Percentiles rank a stretch among this genome's conserved stretches.
These are phyloP conservation scores for Gaertneriomyces semiglobifer DNA, from an alignment of 192 early-diverging fungal species.

Conservation along the genomic window DNA sequence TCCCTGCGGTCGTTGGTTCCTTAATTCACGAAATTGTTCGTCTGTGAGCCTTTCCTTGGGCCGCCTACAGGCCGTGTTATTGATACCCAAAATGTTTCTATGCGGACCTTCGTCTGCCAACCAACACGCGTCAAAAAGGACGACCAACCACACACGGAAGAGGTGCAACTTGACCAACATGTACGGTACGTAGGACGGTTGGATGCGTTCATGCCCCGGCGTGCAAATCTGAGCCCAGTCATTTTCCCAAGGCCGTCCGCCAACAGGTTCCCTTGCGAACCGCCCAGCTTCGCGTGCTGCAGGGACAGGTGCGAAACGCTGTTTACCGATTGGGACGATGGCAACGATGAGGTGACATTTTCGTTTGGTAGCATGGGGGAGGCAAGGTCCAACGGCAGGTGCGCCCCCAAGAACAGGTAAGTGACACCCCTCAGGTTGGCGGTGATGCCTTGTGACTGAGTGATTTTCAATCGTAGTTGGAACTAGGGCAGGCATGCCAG, in stretches of 20 bases:
- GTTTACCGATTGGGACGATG: background rate
- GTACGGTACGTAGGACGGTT: background rate
- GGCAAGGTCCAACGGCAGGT: conserved; percentile 28
- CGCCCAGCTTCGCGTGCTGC: conserved; percentile 49
- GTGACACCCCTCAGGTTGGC: background rate
- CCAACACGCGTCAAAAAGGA: no score
- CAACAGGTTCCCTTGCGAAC: conserved; percentile 54
- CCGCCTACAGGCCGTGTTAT: no score
- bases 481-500: conserved; percentile 21
- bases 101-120: no score
- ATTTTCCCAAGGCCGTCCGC: conserved; percentile 41
- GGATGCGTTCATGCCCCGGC: background rate
- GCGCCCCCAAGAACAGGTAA: conserved; percentile 30
- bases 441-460: background rate
- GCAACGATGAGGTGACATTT: background rate
- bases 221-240: background rate
- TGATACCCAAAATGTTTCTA: no score
- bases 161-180: background rate
- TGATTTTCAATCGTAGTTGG: background rate
- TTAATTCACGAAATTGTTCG: no score
- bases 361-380: conserved; percentile 24
- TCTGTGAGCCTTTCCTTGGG: no score
- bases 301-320: conserved; percentile 24
- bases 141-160: no score
- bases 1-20: no score